Base-by-base conservation (phyloP, 2,329 filamentous ascomycete species). In the Clarireedia sp. region DNA sequence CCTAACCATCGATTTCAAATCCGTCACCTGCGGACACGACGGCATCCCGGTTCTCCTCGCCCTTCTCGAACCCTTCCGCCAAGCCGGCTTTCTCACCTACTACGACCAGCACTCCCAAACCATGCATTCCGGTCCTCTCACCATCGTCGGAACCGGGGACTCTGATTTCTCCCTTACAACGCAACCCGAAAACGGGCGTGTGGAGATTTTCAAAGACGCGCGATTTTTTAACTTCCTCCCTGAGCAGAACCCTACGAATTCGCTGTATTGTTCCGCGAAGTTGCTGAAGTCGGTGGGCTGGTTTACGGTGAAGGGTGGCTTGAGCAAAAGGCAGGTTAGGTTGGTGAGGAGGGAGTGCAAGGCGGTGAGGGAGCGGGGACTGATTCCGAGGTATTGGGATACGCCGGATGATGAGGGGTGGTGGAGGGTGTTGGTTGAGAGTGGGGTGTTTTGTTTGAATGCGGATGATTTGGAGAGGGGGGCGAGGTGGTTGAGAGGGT, bases 1-100 rank as follows among this genome's bases (percentile, higher is more conserved):
- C 5, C 68, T 81, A 3, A 72, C 80, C 23, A 71, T 80, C 29
- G 78, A 81, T 61, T 69, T 80, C 63, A 81, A 81, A 62, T 73
- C 68, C 8, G 61, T 72, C 17, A 23, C 14, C 2, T 55, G 41
- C 1, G 46, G 52, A 0, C 37, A 10, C 12, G 71, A 70, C 0
- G 59, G 62, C 17, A 72, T 70, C 1, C 67, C 68, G 1, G 61
- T 70, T 2, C 68, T 78, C 0, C 59, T 71, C 7, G 54, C 65
- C 3, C 71, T 75, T 24, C 69, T 79, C 0, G 66, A 69, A 24
- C 66, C 72, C 1, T 65, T 79, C 3, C 69, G 73, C 0, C 63
- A 71, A 14, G 71, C 67, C 21, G 68, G 70, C 8, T 78, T 62
- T 56, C 59, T 70, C 9, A 67, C 69, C 1, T 56, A 62, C 49